Base-by-base conservation (phyloP, 2,329 filamentous ascomycete species). In the Ceratocystis lukuohia region DNA sequence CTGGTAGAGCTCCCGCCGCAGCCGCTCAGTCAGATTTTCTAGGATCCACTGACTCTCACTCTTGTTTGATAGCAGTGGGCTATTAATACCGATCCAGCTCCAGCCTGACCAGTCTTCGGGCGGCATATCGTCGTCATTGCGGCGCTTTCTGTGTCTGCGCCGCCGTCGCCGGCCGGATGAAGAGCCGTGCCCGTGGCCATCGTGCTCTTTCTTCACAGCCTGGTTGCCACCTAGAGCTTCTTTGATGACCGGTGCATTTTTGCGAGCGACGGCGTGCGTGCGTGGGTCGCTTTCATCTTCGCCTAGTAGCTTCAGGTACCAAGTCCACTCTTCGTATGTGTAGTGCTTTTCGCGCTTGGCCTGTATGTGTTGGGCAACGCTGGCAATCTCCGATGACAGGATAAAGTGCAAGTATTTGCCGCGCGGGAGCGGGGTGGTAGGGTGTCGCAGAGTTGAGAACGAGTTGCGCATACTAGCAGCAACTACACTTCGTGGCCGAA, bases 301-400 rank as follows among this genome's bases (percentile, higher is more conserved):
- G 61, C 84, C 84, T n/a, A 96, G 88, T 41, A 96, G 79, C 25
- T 84, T 82, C 6, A 92, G 86, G 71, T 90, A 94, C 77, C 89
- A 89, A 0, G 88, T 88, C 92, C 91, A 96, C 73, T 96, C 88
- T 70, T 91, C 85, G 69, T 91, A 96, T 0, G 78, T 80, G 73
- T 96, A 96, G 65, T 80, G 81, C 66, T 85, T 85, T 12, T 46
- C 28, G 0, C 81, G 79, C 1, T 82, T 80, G 20, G 82, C 81
- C 44, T 88, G 77, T 72, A 94, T 84, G 61, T 82, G 77, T n/a
- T 68, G 68, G 1, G 84, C 84, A 0, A 89, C 83, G 30, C 78
- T 79, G 15, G 83, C 79, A 66, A 96, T 94, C 69, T 88, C 86
- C 44, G 84, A 80, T 1, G 89, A 84, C 8, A 96, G 84, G 3